Percentiles rank a stretch among this genome's conserved stretches.
phyloP scores from a whole-genome alignment of 23 red algal genomes.

The Gracilaria caudata region DNA sequence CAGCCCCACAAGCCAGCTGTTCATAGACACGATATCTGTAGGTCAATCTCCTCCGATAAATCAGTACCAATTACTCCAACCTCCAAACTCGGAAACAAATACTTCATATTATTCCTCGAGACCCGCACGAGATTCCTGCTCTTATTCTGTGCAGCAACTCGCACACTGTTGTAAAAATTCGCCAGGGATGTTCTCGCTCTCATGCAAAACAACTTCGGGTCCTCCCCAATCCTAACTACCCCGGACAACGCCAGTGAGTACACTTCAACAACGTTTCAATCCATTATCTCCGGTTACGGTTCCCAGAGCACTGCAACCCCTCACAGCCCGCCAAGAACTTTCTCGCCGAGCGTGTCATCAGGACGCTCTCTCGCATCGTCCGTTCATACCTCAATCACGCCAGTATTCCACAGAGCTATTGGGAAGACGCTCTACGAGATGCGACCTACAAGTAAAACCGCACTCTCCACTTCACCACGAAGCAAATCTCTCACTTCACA shows the following conservation, averaged over 20 bases:
- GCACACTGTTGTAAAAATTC: background rate
- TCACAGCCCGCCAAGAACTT: constrained; percentile 14
- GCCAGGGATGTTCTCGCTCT: background rate
- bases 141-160: background rate
- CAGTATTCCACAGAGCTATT: background rate
- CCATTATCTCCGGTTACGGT: background rate
- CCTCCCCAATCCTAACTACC: background rate
- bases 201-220: background rate
- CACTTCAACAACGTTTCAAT: background rate
- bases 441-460: constrained; percentile 1
- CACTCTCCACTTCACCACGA: background rate
- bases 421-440: background rate
- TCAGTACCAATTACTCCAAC: background rate
- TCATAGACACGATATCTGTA: background rate
- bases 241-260: constrained; percentile 29
- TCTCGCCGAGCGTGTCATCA: background rate
- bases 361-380: background rate
- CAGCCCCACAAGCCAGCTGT: background rate
- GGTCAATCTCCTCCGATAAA: background rate
- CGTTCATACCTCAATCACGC: background rate
- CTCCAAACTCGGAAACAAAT: background rate
- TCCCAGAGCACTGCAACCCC: background rate
- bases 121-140: background rate
- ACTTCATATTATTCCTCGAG: background rate
- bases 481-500: background rate